A percentile compares a stretch with the other conserved stretches of the same genome.
These are phyloP conservation scores for Ogataea wickerhamii DNA, from an alignment of 805 yeast species.

Conservation along the genomic window DNA sequence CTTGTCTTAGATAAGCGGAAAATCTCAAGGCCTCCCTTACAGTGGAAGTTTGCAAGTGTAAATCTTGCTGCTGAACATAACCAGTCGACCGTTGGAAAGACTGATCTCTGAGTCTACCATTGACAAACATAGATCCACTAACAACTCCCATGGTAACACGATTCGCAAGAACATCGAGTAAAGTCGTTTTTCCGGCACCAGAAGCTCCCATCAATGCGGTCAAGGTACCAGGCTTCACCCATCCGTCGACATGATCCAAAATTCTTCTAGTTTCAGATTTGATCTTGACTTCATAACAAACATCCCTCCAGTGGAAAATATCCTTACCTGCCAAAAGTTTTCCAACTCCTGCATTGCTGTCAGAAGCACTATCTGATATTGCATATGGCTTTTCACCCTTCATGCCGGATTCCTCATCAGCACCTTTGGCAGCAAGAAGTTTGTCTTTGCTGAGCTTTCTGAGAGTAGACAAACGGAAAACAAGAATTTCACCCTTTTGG, in stretches of 20 bases:
- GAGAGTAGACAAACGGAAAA: slow-evolving; percentile 52
- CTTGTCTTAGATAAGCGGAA: slow-evolving; percentile 48
- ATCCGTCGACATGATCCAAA: slow-evolving; percentile 66
- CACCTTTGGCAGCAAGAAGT: slow-evolving; percentile 23
- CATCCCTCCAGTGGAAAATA: slow-evolving; percentile 75
- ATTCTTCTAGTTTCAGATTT: slow-evolving; percentile 59
- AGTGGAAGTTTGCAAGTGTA: slow-evolving; percentile 48
- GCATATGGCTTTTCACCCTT: slow-evolving; percentile 26
- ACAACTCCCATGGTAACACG: slow-evolving; percentile 54
- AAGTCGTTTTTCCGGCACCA: slow-evolving; percentile 62
- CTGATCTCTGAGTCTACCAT: slow-evolving; percentile 45
- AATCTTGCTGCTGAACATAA: slow-evolving; percentile 59
- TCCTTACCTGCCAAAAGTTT: slow-evolving; percentile 36
- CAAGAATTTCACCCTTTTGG: slow-evolving; percentile 68
- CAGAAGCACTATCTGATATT: slow-evolving; percentile 24
- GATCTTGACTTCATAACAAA: slow-evolving; percentile 65
- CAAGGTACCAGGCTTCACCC: slow-evolving; percentile 80
- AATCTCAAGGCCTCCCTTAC: slow-evolving; percentile 53
- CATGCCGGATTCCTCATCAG: slow-evolving; percentile 28
- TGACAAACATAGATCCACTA: slow-evolving; percentile 56
- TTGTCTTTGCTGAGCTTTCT: slow-evolving; percentile 42
- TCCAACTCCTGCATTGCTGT: slow-evolving; percentile 27
- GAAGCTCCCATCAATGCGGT: slow-evolving; percentile 71
- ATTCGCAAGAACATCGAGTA: slow-evolving; percentile 50
- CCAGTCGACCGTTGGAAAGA: slow-evolving; percentile 55